Evolutionary conservation across 345 rosid species (phyloP).

Genomic region (Eutrema heterophyllum): DNA sequence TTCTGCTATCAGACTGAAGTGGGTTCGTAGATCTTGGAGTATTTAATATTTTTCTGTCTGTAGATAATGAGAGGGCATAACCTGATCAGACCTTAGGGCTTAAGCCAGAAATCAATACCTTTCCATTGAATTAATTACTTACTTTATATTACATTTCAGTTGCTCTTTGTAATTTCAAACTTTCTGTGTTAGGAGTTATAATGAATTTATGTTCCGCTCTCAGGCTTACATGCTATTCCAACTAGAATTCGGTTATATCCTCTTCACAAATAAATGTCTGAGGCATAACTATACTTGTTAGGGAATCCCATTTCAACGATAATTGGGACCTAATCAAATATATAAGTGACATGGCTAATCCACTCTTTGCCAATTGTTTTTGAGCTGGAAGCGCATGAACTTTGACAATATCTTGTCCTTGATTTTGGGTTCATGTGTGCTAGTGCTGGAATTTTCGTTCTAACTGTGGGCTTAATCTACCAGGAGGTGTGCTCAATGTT

Average conservation of each 20-base stretch:
- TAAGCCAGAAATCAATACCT: neutral
- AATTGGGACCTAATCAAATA: neutral
- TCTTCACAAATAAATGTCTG: neutral
- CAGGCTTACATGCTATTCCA: neutral
- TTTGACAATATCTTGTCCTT: neutral
- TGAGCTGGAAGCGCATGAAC: no score
- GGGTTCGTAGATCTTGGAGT: conserved; percentile 17
- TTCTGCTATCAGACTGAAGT: conserved; percentile 6
- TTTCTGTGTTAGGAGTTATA: neutral
- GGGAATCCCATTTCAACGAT: neutral
- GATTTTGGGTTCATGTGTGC: neutral
- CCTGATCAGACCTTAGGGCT: neutral
- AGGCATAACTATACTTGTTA: neutral
- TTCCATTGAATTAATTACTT: neutral
- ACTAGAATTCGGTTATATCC: neutral
- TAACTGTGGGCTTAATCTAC: no score
- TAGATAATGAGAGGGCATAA: neutral
- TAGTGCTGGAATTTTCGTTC: no score
- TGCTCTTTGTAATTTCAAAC: neutral
- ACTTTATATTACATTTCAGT: neutral
- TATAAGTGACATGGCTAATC: neutral
- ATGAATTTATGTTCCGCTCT: neutral
- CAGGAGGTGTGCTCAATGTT: neutral
- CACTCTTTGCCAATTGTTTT: no score
- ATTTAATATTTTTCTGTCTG: neutral